Evolutionary conservation across 768 basidiomycete genomes (phyloP), one percentile per base, ranked within the genome.

Genomic region (Mycena galericulata): DNA sequence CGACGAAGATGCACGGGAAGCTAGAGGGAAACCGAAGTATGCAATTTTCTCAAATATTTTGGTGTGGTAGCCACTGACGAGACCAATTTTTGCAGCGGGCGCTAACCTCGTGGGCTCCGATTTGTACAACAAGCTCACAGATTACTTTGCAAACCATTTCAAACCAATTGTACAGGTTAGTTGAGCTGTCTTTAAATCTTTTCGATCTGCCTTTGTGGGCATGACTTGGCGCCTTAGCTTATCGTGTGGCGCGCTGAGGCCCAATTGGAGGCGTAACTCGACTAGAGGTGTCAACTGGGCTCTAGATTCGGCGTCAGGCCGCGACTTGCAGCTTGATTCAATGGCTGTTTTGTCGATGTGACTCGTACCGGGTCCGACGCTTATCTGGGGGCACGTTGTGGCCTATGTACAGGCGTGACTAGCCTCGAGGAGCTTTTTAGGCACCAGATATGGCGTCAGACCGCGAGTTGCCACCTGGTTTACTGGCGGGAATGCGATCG

Each of bases 21-120:
- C 83, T 77, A 83, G 80, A 58, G 73, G 88, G 89, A 65, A 90
- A 88, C 72, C 85, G 92, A 75, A 89, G 92, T 93, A 74, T 80
- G n/a, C n/a, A n/a, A 89, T 85, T 27, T 43, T 40, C 27, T 14
- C 2, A 5, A 7, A 22, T 24, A n/a, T 26, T 38, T 4, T 47
- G 20, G 12, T 11, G 5, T 26, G 73, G 34, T 73, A 17, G 75
- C 65, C 72, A 75, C 66, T 68, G 62, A 60, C 56, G 62, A 24
- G 54, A n/a, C 54, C 30, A n/a, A n/a, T 26, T 22, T 67, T 55
- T 57, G 55, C 76, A 93, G 92, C 92, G 67, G 97, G 97, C 46
- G 95, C 96, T 50, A 96, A 96, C 82, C 79, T 98, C 78, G 97
- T 97, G 92, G 97, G 97, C 62, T 93, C 96, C 47, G 97, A 99